A percentile compares a stretch with the other conserved stretches of the same genome.
Conservation (phyloP, 768 basidiomycete genomes). For the Hericium erinaceus region DNA sequence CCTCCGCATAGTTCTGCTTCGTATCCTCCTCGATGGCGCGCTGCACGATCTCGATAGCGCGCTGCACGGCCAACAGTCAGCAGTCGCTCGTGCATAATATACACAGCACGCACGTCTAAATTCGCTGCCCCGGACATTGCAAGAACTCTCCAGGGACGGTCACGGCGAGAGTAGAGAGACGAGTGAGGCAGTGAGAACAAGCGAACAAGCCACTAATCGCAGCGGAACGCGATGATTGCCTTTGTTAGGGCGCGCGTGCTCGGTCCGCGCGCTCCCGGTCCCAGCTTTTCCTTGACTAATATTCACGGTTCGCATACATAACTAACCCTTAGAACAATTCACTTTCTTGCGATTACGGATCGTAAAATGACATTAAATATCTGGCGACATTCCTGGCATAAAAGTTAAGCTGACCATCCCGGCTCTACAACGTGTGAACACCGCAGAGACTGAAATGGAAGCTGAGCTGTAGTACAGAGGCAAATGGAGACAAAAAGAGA, state of each 20-base stretch:
- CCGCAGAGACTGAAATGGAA: background rate
- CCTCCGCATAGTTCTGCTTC: conserved; percentile 89
- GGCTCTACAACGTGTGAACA: background rate
- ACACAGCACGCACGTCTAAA: background rate
- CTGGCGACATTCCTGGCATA: background rate
- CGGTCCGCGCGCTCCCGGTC: background rate
- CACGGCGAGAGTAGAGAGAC: background rate
- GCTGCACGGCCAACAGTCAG: conserved; percentile 26
- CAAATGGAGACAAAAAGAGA: background rate
- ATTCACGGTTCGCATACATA: too few relatives aligned
- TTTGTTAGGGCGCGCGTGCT: background rate
- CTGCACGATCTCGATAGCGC: conserved; percentile 87
- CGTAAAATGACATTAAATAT: background rate
- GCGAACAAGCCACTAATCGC: background rate
- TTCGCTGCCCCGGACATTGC: background rate
- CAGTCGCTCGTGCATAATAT: background rate
- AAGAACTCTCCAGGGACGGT: background rate
- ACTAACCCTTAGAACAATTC: background rate
- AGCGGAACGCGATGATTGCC: background rate
- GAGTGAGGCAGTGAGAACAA: background rate
- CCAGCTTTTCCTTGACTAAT: too few relatives aligned
- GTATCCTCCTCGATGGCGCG: conserved; percentile 88
- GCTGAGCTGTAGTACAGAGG: background rate
- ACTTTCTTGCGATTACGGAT: background rate
- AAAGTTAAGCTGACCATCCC: background rate